Percentiles rank a stretch among this genome's conserved stretches.
Conservation (phyloP, 1,284 basidiomycete species). For the Schizophyllum amplum region DNA sequence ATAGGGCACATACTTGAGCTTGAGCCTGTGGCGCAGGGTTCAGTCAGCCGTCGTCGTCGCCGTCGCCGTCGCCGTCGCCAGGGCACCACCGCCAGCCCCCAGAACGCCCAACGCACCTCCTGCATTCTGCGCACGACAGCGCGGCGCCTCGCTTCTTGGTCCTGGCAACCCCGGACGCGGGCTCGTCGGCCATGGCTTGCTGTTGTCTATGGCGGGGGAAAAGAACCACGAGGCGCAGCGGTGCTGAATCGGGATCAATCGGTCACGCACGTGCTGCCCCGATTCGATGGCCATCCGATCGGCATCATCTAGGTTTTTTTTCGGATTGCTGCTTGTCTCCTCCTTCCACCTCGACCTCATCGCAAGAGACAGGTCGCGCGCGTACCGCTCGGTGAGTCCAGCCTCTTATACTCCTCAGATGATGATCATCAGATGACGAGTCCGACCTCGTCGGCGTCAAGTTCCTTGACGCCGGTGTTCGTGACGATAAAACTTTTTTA, state of each 20-base stretch:
- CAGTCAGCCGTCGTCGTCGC: conserved; percentile 9
- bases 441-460: conserved; percentile 54
- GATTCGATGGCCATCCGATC: background rate
- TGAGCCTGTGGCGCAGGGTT: conserved; percentile 33
- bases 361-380: too few species aligned
- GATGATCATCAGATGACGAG: conserved; percentile 89
- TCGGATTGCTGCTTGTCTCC: conserved; percentile 7
- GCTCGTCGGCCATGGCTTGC: background rate
- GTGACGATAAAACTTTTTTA: conserved; percentile 56
- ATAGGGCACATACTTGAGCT: conserved; percentile 44
- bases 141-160: conserved; percentile 41
- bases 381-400: conserved; percentile 19
- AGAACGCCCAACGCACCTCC: conserved; percentile 43
- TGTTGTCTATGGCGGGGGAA: conserved; percentile 1
- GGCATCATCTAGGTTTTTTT: background rate
- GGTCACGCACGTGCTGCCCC: background rate
- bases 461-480: conserved; percentile 48
- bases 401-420: conserved; percentile 15
- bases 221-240: conserved; percentile 15
- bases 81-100: too few species aligned
- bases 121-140: conserved; percentile 55
- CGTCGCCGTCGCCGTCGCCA: conserved; percentile 1
- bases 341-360: conserved; percentile 6
- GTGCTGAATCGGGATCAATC: conserved; percentile 6
- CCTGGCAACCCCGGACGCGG: conserved; percentile 33